Evolutionary conservation across 805 yeast genomes (phyloP).

Genomic region (Blastobotrys terrestris): DNA sequence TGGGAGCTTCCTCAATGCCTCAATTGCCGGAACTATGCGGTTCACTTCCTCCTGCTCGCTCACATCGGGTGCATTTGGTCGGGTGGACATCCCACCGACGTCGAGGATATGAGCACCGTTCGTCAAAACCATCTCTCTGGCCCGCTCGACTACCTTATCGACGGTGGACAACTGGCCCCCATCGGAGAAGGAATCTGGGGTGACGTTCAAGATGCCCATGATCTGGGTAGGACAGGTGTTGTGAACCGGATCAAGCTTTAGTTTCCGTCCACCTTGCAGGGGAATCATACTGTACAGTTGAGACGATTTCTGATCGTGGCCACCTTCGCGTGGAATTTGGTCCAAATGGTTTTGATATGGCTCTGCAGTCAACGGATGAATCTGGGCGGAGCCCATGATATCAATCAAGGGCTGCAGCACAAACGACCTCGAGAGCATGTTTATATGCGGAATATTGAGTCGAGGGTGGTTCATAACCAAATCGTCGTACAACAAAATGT

Average conservation of each 20-base stretch:
- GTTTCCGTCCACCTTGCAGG: conserved; percentile 20
- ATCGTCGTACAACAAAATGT: conserved; percentile 67
- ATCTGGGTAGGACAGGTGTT: conserved; percentile 49
- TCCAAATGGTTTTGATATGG: conserved; percentile 63
- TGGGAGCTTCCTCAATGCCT: conserved; percentile 45
- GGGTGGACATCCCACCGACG: conserved; percentile 90
- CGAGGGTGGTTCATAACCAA: conserved; percentile 48
- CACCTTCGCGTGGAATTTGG: neutral
- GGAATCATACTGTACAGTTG: conserved; percentile 21
- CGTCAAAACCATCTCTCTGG: conserved; percentile 43
- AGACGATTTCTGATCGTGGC: conserved; percentile 35
- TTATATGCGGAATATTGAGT: conserved; percentile 75
- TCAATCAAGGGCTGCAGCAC: conserved; percentile 88
- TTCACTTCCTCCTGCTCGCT: conserved; percentile 57
- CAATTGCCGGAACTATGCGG: conserved; percentile 66
- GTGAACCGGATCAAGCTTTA: conserved; percentile 42
- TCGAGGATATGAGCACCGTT: conserved; percentile 76
- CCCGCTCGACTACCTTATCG: conserved; percentile 40
- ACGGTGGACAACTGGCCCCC: conserved; percentile 51
- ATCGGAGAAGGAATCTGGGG: conserved; percentile 95
- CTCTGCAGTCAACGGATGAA: conserved; percentile 85
- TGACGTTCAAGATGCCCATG: conserved; percentile 85
- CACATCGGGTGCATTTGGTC: conserved; percentile 72
- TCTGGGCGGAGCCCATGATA: conserved; percentile 53
- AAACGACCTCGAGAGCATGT: conserved; percentile 85